Conservation (phyloP, 2,329 filamentous ascomycete genomes). For the Claviceps africana region DNA sequence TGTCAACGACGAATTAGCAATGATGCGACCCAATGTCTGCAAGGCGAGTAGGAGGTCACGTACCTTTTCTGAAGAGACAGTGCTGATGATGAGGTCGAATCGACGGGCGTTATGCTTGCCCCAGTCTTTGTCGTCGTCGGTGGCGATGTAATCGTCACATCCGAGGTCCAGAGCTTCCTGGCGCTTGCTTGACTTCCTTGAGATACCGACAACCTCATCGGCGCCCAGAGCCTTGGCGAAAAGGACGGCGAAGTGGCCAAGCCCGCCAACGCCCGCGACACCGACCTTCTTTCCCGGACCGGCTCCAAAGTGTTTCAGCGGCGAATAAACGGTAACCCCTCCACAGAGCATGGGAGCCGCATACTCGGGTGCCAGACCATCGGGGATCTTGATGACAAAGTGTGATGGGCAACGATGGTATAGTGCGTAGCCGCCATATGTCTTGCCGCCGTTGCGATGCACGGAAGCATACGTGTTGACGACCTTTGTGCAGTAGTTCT, state of each 20-base stretch:
- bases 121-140: slow-evolving; percentile 39
- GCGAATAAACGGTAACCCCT: slow-evolving; percentile 53
- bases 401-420: slow-evolving; percentile 21
- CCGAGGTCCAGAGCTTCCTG: slow-evolving; percentile 43
- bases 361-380: slow-evolving; percentile 23
- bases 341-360: slow-evolving; percentile 56
- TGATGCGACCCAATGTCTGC: not conserved
- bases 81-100: slow-evolving; percentile 46
- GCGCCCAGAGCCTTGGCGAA: slow-evolving; percentile 54
- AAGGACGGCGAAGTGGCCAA: slow-evolving; percentile 55
- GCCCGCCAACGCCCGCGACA: slow-evolving; percentile 52
- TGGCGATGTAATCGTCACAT: slow-evolving; percentile 34
- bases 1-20: not conserved
- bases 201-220: slow-evolving; percentile 48
- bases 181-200: slow-evolving; percentile 36
- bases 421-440: slow-evolving; percentile 34
- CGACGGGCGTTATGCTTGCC: slow-evolving; percentile 32
- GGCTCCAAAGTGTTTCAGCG: slow-evolving; percentile 46
- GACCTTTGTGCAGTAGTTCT: slow-evolving; percentile 27
- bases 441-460: slow-evolving; percentile 15
- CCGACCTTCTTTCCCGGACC: slow-evolving; percentile 55
- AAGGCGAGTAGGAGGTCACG: not conserved
- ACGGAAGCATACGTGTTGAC: slow-evolving; percentile 38
- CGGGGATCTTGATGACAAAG: slow-evolving; percentile 39
- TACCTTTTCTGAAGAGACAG: slow-evolving; percentile 29